Percentiles rank a stretch among this genome's conserved stretches.
Conservation (phyloP, 495 filamentous ascomycete genomes). For the Hyaloscypha finlandica region DNA sequence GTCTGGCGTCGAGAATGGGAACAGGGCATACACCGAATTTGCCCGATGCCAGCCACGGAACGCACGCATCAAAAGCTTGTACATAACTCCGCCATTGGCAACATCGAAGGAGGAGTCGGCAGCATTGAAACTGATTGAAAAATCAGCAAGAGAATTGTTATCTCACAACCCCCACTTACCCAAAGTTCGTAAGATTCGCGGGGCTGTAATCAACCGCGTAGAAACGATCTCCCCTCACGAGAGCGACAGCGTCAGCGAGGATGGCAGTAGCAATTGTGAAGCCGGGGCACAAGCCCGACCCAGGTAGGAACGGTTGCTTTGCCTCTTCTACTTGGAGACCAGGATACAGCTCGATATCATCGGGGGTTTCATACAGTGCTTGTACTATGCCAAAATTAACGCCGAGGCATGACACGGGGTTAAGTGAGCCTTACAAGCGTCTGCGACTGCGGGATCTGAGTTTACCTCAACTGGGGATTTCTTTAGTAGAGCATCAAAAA, state of each 20-base stretch:
- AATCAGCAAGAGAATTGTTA: too few species aligned
- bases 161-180: conserved; percentile 24
- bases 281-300: conserved; percentile 75
- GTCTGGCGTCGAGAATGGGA: conserved; percentile 76
- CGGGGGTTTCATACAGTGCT: conserved; percentile 75
- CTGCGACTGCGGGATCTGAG: conserved; percentile 67
- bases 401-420: too few species aligned
- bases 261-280: conserved; percentile 82
- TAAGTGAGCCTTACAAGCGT: conserved; percentile 38
- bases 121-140: conserved; percentile 40
- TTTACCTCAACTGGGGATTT: conserved; percentile 68
- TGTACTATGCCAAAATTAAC: conserved; percentile 43
- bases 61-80: conserved; percentile 74
- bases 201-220: conserved; percentile 80
- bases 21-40: conserved; percentile 81
- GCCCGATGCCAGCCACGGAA: conserved; percentile 77
- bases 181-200: conserved; percentile 79
- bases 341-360: conserved; percentile 81
- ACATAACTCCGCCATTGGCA: conserved; percentile 79
- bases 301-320: conserved; percentile 70
- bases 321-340: conserved; percentile 78
- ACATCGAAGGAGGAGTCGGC: conserved; percentile 70
- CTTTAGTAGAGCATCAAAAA: too few species aligned
- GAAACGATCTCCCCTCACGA: conserved; percentile 86
- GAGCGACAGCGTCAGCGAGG: conserved; percentile 77